These are phyloP conservation scores for Tetrapisispora taiwanensis DNA, from an alignment of 805 yeast species.

Conservation along the genomic window DNA sequence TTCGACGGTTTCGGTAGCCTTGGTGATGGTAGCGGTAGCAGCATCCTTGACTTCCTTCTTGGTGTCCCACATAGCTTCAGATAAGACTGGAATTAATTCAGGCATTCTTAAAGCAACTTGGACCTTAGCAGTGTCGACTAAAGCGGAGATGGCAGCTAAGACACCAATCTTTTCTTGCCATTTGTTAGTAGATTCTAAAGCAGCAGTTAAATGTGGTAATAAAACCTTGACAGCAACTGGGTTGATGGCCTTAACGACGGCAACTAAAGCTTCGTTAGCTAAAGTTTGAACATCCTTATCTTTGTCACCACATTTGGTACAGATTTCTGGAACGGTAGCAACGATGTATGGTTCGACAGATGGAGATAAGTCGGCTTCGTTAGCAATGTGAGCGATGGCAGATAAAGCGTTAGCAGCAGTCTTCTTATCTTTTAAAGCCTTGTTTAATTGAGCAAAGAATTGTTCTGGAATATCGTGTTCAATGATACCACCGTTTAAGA, in stretches of 20 bases:
- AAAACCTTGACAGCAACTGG: slow-evolving; percentile 89
- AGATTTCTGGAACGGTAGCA: slow-evolving; percentile 57
- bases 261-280: slow-evolving; percentile 67
- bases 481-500: slow-evolving; percentile 92
- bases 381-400: slow-evolving; percentile 79
- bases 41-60: slow-evolving; percentile 95
- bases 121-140: slow-evolving; percentile 89
- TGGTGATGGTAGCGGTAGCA: slow-evolving; percentile 91
- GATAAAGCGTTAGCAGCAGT: slow-evolving; percentile 69
- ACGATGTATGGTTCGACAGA: slow-evolving; percentile 95
- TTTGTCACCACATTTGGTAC: slow-evolving; percentile 85
- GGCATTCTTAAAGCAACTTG: slow-evolving; percentile 99
- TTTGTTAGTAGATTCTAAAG: slow-evolving; percentile 68
- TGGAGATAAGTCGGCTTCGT: slow-evolving; percentile 68
- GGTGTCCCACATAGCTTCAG: slow-evolving; percentile 99
- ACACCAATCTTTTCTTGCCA: slow-evolving; percentile 97
- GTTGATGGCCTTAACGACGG: slow-evolving; percentile 73
- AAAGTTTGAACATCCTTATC: slow-evolving; percentile 59
- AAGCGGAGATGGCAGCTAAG: slow-evolving; percentile 70
- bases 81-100: slow-evolving; percentile 93
- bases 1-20: slow-evolving; percentile 94
- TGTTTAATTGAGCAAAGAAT: slow-evolving; percentile 70
- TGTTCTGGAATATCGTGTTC: slow-evolving; percentile 95
- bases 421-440: slow-evolving; percentile 76
- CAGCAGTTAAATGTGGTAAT: slow-evolving; percentile 66